Evolutionary conservation across 2,329 filamentous ascomycete species (phyloP).

Genomic region (Arthrobotrys conoides): DNA sequence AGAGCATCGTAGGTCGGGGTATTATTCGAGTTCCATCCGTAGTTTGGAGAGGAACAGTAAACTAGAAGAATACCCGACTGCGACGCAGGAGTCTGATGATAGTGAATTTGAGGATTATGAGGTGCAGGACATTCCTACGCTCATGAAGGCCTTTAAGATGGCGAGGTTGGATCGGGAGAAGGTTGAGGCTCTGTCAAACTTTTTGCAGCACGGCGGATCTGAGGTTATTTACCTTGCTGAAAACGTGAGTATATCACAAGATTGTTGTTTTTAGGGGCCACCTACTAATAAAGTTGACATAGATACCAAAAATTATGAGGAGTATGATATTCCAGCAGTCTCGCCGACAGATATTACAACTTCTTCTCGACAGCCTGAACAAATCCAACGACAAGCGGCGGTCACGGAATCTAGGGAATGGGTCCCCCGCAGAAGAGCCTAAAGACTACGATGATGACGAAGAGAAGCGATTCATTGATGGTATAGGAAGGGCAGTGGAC

Average conservation of each 20-base stretch:
- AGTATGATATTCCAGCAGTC: slow-evolving; percentile 92
- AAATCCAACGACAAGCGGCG: slow-evolving; percentile 61
- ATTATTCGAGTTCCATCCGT: slow-evolving; percentile 58
- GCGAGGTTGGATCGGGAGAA: slow-evolving; percentile 92
- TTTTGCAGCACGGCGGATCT: slow-evolving; percentile 81
- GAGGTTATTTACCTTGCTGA: slow-evolving; percentile 82
- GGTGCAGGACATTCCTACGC: slow-evolving; percentile 76
- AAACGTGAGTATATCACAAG: slow-evolving; percentile 67
- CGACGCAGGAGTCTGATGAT: slow-evolving; percentile 66
- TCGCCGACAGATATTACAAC: slow-evolving; percentile 79
- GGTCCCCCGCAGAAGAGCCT: slow-evolving; percentile 66
- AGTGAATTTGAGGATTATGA: slow-evolving; percentile 73
- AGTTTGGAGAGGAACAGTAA: slow-evolving; percentile 54
- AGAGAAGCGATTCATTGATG: slow-evolving; percentile 72
- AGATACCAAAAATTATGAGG: slow-evolving; percentile 88
- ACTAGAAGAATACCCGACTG: slow-evolving; percentile 43
- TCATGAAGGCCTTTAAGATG: slow-evolving; percentile 78
- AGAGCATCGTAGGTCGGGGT: slow-evolving; percentile 52
- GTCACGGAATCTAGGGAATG: slow-evolving; percentile 62
- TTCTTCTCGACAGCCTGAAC: slow-evolving; percentile 76
- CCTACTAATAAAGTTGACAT: slow-evolving; percentile 12
- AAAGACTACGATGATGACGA: slow-evolving; percentile 67
- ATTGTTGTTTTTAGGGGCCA: neutral
- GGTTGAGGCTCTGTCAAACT: slow-evolving; percentile 84
- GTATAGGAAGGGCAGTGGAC: slow-evolving; percentile 80